Base-by-base conservation (phyloP, 2,329 filamentous ascomycete genomes). In the Aspergillus pseudonomiae region DNA sequence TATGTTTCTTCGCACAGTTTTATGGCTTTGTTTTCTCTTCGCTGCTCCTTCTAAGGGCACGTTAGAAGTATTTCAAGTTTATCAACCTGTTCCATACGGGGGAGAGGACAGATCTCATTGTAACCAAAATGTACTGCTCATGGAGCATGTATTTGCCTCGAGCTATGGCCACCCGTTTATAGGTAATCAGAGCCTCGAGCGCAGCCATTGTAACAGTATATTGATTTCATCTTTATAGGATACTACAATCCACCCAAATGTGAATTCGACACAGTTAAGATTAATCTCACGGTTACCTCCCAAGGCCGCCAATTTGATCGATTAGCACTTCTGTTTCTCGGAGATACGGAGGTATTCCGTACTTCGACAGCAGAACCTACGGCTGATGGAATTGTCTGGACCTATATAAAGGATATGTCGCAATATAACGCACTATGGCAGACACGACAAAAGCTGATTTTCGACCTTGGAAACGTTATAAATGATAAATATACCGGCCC, bases 321-420 rank as follows among this genome's bases (percentile, higher is more conserved):
- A 45, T 82, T 94, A 10, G 92, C 88, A 4, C 77, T 90, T 36
- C 89, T 95, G 84, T 95, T 89, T 70, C 82, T 95, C 43, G 88
- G 87, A 46, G 90, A 94, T 74, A 88, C 86, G 11, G 92, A 96
- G 74, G 84, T 96, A n/a, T 95, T 91, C 82, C 84, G 92, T 28
- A 94, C 91, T 2, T 93, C 91, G 6, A 96, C 92, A 1, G 91
- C 92, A 4, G 91, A 96, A 78, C 91, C 92, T 1, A 92, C 88
- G 0, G 68, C 79, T 5, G 83, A 83, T 26, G 92, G 91, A 7
- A 93, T 95, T 65, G 80, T 84, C 52, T 94, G 91, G 90, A 88
- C 85, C 0, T 93, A 92, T 73, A 80, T 89, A 60, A 95, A 94
- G 76, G 91, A 96, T 73, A 88, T 93, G 86, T 91, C 89, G 1